Base-by-base conservation (phyloP, 1,139 yeast species). In the Diutina ranongensis region DNA sequence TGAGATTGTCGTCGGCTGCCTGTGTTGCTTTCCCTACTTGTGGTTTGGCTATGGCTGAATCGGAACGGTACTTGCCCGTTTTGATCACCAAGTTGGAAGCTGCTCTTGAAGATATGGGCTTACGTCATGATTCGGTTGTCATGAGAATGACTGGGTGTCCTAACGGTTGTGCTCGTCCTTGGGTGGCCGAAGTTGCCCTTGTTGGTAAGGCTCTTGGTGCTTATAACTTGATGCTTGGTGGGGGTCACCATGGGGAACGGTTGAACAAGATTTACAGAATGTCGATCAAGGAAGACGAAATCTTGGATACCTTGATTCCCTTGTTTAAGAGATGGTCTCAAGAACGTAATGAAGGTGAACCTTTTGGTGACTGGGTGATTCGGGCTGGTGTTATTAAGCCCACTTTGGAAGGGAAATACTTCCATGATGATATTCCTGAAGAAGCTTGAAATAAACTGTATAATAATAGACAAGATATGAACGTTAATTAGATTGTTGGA, bases 81-180 rank as follows among this genome's bases (percentile, higher is more conserved):
- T 74, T 92, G 55, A 78, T 92, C 54, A 65, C 81, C 52, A 86
- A 87, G 65, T 69, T 92, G 50, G 98, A 92, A 64, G 77, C 70
- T 13, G 80, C 88, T 7, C 72, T 92, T 51, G 97, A 89, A 64
- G 95, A 88, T 57, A 80, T 80, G 53, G 98, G 98, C 5, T 75
- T 92, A 55, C 83, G 96, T 61, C 96, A 88, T 59, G 97, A 92
- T 63, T 81, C 95, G 7, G 76, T 92, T 54, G 95, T 88, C 31
- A 85, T 92, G 95, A 80, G 98, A 69, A 89, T 92, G 97, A 88
- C 97, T 40, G 98, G 98, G 51, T 92, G 98, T 74, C 97, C 97
- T 48, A 92, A 92, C 63, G 98, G 97, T 54, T 92, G 98, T 72
- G 92, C 98, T 25, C 80, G 98, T 64, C 97, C 97, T 20, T 92